Evolutionary conservation across 2,329 filamentous ascomycete species (phyloP), one percentile per base, ranked within the genome.

Genomic region (Ophiostoma montium): DNA sequence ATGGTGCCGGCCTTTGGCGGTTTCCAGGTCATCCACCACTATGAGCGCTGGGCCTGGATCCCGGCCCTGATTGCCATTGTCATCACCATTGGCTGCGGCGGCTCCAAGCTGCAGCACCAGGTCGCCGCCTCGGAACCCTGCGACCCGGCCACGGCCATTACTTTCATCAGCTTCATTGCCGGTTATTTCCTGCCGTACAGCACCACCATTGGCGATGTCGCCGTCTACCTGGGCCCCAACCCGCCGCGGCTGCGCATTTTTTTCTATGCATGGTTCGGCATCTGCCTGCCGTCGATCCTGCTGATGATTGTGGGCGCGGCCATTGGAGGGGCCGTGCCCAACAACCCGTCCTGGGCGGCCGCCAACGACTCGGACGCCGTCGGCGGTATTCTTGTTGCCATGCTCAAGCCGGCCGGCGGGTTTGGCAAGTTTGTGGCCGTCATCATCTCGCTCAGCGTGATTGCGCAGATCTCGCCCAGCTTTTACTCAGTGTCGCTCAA

Each of bases 111-210:
- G 8, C 19, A 35, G 6, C 5, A 50, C 2, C 55, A 55, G 38
- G 45, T 46, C 5, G 63, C 68, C 0, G 55, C 60, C 1, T 12
- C 39, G 7, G 57, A 61, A 18, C 62, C 70, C 1, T 48, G 50
- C 6, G 16, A 49, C 2, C 43, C 54, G 4, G n/a, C 31, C n/a
- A 38, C 47, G 50, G 81, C 66, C 1, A 52, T 58, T 6, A 72
- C 67, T 30, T 82, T 77, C 53, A 76, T 70, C 44, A 77, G 76
- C 63, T 70, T 80, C 47, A 70, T 82, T 4, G 76, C 78, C 0
- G 75, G 74, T 0, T 81, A 79, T 58, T 74, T 80, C 67, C 70
- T 83, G 2, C 77, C 79, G 0, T 83, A 75, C 69, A 74, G 70
- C 4, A 70, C 69, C 2, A 65, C 80, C 21, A 69, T 75, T 0